Evolutionary conservation across 768 basidiomycete species (phyloP), one percentile per base, ranked within the genome.

Genomic region (Boletus rufocinnamomeus): DNA sequence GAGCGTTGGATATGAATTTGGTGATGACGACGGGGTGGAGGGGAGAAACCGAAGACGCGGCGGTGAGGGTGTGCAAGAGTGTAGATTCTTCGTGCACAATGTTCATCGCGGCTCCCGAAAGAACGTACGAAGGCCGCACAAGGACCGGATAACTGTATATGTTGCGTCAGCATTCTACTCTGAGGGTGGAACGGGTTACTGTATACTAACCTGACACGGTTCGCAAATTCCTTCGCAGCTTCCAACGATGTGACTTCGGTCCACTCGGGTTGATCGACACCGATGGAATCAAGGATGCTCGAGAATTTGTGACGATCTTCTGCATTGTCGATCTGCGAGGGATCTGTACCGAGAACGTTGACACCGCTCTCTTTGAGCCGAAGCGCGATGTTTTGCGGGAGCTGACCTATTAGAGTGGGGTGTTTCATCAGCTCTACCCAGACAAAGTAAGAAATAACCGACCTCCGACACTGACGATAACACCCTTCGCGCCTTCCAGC

Each of bases 301-400:
- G 96, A 99, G 83, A 99, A 99, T 75, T 99, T 99, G 82, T 98
- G 95, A 59, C 97, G 89, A 75, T 99, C 96, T 75, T 99, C 97
- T 23, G 97, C 97, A 41, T 83, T 93, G 76, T 99, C 97, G 65
- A 99, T 99, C 73, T 87, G 90, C 53, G 85, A 83, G 23, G 97
- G 97, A 72, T 96, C 95, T 21, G 97, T 99, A 51, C 97, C 97
- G 17, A 99, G 84, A 32, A 99, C 96, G 40, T 88, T 95, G 65
- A 98, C 90, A 43, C 90, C 91, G 52, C 80, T 87, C 61, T 95
- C 74, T 78, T 98, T 97, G 62, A 99, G 84, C 28, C 95, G 87
- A 51, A 99, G 86, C 30, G 97, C 96, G 63, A 99, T 98, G 76
- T 99, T 99, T 77, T 99, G 96, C 2, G 97, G 97, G 16, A 98